Evolutionary conservation across 1,139 yeast species (phyloP).

Genomic region (Zygoascus meyerae): DNA sequence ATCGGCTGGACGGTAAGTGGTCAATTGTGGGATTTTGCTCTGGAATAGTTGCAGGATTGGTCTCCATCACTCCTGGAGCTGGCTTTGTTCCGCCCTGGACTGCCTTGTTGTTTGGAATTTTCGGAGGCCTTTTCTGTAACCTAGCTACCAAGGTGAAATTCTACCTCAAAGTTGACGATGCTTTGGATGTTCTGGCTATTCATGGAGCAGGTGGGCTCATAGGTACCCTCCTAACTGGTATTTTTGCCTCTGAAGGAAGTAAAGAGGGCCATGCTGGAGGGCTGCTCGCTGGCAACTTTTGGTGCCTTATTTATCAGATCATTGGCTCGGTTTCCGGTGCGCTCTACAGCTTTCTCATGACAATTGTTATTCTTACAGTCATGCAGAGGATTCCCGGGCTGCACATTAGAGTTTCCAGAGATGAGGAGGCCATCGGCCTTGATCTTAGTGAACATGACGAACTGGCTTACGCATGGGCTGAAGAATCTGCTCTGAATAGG

Average conservation of each 20-base stretch:
- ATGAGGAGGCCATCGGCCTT: constrained; percentile 44
- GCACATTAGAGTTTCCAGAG: constrained; percentile 40
- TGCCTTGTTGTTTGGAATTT: constrained; percentile 32
- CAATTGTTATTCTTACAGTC: constrained; percentile 38
- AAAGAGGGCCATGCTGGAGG: constrained; percentile 36
- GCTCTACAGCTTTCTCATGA: constrained; percentile 39
- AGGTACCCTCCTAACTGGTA: constrained; percentile 34
- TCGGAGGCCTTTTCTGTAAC: constrained; percentile 35
- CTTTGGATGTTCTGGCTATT: constrained; percentile 35
- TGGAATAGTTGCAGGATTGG: constrained; percentile 38
- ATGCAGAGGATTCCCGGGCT: constrained; percentile 46
- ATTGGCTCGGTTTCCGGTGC: constrained; percentile 42
- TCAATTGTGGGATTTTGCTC: constrained; percentile 38
- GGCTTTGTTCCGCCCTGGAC: constrained; percentile 37
- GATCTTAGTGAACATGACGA: constrained; percentile 54
- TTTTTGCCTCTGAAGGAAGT: constrained; percentile 27
- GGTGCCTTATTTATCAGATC: constrained; percentile 45
- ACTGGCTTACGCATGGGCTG: constrained; percentile 39
- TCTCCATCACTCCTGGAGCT: constrained; percentile 38
- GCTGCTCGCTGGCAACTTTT: constrained; percentile 44
- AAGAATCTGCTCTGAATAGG: neutral
- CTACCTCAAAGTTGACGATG: constrained; percentile 34
- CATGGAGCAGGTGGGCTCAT: constrained; percentile 35
- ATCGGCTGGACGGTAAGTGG: constrained; percentile 28
- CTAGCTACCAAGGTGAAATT: constrained; percentile 36